phyloP scores from a whole-genome alignment of 106 monocot species.

The Acanthochlamys bracteata region DNA sequence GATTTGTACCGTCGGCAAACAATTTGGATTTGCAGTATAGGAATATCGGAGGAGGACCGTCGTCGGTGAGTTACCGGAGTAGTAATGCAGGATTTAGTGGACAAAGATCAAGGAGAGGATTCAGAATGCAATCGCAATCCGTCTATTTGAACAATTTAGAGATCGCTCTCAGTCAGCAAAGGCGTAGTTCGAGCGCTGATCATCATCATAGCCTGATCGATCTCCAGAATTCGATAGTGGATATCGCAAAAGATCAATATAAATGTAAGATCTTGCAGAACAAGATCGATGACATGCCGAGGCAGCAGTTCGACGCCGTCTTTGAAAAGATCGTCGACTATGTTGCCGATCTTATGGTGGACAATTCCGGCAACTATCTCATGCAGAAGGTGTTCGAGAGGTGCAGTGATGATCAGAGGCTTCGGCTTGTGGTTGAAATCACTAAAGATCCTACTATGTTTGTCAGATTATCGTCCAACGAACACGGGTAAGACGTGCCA shows the following conservation, averaged over 20 bases:
- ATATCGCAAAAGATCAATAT: constrained; percentile 58
- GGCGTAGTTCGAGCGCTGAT: too few species aligned
- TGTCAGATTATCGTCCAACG: constrained; percentile 38
- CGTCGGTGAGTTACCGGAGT: too few species aligned
- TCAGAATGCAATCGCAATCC: too few species aligned
- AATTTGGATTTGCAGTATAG: too few species aligned
- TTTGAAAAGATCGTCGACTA: constrained; percentile 54
- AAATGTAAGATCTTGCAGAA: constrained; percentile 59
- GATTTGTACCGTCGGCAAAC: too few species aligned
- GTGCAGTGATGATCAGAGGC: constrained; percentile 53
- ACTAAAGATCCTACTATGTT: constrained; percentile 29
- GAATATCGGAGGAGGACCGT: too few species aligned
- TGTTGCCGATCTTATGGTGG: constrained; percentile 55
- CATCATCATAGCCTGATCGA: constrained; percentile 19
- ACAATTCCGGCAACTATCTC: constrained; percentile 76
- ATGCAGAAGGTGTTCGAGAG: constrained; percentile 69
- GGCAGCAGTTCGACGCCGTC: constrained; percentile 30
- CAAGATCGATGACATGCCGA: constrained; percentile 43
- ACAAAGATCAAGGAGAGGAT: too few species aligned
- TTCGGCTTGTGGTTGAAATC: constrained; percentile 30
- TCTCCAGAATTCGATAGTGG: constrained; percentile 26
- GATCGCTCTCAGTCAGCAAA: too few species aligned
- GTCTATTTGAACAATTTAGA: too few species aligned
- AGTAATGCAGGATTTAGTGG: too few species aligned
- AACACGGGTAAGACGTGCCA: constrained; percentile 43